Base-by-base conservation (phyloP, 805 yeast genomes). In the Metschnikowia continentalis region DNA sequence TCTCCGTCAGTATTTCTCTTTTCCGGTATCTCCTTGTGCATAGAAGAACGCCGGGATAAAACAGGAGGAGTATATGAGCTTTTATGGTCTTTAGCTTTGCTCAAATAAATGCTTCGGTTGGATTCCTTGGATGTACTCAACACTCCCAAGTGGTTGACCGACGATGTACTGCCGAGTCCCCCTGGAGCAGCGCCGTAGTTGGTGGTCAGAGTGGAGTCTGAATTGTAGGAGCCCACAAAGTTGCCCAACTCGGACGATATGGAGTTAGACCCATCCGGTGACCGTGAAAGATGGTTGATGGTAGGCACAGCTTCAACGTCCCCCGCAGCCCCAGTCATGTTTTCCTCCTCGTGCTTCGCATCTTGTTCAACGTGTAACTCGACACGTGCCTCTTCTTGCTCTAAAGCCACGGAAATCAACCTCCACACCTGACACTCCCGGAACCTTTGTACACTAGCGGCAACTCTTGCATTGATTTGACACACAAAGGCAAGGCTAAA, bases 381-480 rank as follows among this genome's bases (percentile, higher is more conserved):
- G 66, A 30, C 22, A 11, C 10, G 17, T 7, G 76, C 68, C 2
- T 66, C 50, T 13, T 56, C 62, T 37, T 66, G 68, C 38, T 66
- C 74, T 3, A 83, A 64, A 30, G 82, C 69, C 33, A 77, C 78
- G 13, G 79, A 78, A 5, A 84, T 65, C 3, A 83, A 74, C 52
- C 76, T 66, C 90, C 90, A 85, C 0, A 81, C 75, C 59, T 82
- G 88, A 48, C 83, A 72, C 49, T 82, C 86, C 51, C 88, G 66
- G 48, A 69, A 71, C 46, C 73, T 65, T 15, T 74, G 72, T 1
- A 75, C 85, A 42, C 74, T 70, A 0, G 76, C 76, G 0, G 87
- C 87, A 7, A 81, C 69, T 15, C 72, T 67, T 0, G 88, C 78
- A 60, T 86, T 86, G 57, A 74, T 67, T 20, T 76, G 70, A 59